phyloP scores from a whole-genome alignment of 2,329 filamentous ascomycete species.

The Colletotrichum orchidophilum region DNA sequence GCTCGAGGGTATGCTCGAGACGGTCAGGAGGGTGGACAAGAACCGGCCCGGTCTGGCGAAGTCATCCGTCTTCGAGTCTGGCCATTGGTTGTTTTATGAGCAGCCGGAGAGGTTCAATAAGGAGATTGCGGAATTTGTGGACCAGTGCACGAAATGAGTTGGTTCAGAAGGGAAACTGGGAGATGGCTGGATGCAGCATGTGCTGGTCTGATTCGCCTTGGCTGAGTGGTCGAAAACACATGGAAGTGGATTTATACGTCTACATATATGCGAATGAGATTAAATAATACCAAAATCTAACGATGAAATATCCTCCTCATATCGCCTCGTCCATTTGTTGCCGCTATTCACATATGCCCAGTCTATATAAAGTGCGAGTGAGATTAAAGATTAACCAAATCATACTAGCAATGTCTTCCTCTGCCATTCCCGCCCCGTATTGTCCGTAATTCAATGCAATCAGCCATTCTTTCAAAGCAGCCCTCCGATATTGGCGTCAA shows the following conservation, averaged over 20 bases:
- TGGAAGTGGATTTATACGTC: neutral
- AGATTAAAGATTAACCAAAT: neutral
- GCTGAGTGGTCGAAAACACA: neutral
- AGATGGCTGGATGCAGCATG: neutral
- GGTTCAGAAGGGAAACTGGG: neutral
- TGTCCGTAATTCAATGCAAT: neutral
- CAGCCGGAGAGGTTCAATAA: slow-evolving; percentile 48
- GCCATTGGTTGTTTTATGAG: slow-evolving; percentile 54
- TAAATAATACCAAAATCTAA: neutral
- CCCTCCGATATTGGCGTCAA: no score
- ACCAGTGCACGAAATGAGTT: slow-evolving; percentile 3
- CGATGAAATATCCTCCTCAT: neutral
- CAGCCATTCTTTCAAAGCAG: neutral
- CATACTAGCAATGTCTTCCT: neutral
- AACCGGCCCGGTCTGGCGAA: slow-evolving; percentile 37
- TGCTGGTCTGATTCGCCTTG: neutral
- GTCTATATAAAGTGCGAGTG: neutral
- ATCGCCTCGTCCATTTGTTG: neutral
- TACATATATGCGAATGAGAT: neutral
- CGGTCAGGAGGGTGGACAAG: slow-evolving; percentile 41
- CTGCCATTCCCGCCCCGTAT: neutral
- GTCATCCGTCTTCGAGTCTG: slow-evolving; percentile 45
- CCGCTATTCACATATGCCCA: neutral
- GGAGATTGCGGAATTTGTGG: slow-evolving; percentile 39
- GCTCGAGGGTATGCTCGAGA: slow-evolving; percentile 49